A percentile compares a stretch with the other conserved stretches of the same genome.
Conservation (phyloP, 805 yeast genomes). For the Blastobotrys attinorum region DNA sequence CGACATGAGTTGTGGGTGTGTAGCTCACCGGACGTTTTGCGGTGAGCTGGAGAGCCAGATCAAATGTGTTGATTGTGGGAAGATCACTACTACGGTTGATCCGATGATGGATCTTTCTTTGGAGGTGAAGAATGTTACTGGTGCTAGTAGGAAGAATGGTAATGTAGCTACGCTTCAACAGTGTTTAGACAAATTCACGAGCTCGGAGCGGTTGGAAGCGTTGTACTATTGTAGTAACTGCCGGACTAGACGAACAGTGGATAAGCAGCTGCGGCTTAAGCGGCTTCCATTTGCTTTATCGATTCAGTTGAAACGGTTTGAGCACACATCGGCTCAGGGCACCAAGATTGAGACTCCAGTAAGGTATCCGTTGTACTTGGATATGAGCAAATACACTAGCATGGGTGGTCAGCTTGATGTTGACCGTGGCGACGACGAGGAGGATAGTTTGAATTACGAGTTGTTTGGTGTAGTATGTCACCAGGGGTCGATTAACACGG, state of each 20-base stretch:
- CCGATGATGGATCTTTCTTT: conserved; percentile 86
- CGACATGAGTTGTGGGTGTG: conserved; percentile 52
- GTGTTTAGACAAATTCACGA: conserved; percentile 72
- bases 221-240: conserved; percentile 67
- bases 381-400: conserved; percentile 53
- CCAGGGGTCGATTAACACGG: conserved; percentile 89
- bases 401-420: conserved; percentile 7
- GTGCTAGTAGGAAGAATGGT: no score
- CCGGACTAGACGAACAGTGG: conserved; percentile 51
- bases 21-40: conserved; percentile 73
- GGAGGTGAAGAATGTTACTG: conserved; percentile 42
- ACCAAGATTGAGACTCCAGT: conserved; percentile 73
- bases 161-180: conserved; percentile 35
- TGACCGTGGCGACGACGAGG: conserved; percentile 8
- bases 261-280: conserved; percentile 62
- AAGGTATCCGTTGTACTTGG: conserved; percentile 61
- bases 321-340: conserved; percentile 34
- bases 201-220: conserved; percentile 67
- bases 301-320: conserved; percentile 72
- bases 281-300: conserved; percentile 70
- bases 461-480: conserved; percentile 83
- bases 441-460: conserved; percentile 53
- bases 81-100: conserved; percentile 64
- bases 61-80: conserved; percentile 60
- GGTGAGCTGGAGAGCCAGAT: conserved; percentile 79